These are phyloP conservation scores for Hypericum androsaemum DNA, from an alignment of 345 rosid species.

Conservation along the genomic window DNA sequence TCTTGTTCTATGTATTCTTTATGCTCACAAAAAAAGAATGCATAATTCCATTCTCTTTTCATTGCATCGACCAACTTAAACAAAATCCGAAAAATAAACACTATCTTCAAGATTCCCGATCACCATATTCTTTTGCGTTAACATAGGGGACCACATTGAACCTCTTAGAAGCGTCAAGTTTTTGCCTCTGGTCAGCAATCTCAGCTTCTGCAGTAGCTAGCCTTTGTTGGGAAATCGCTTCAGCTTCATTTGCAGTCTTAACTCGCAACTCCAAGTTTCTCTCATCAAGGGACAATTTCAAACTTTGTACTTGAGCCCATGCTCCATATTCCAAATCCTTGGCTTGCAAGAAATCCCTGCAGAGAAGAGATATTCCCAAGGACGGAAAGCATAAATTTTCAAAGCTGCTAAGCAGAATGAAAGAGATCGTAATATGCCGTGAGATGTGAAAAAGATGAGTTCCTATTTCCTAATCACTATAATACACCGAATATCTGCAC, in stretches of 20 bases:
- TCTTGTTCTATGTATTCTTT: no score
- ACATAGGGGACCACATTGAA: constrained; percentile 13
- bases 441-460: no score
- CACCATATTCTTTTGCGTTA: neutral
- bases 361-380: constrained; percentile 9
- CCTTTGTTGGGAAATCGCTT: constrained; percentile 85
- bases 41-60: no score
- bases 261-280: constrained; percentile 76
- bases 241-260: constrained; percentile 93
- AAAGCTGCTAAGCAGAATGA: no score
- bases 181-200: constrained; percentile 88
- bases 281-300: constrained; percentile 82
- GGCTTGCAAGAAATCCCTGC: constrained; percentile 65
- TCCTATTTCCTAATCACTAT: no score
- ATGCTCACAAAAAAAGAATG: no score
- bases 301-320: constrained; percentile 71
- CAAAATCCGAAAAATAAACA: no score
- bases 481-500: no score
- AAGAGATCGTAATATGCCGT: no score
- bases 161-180: constrained; percentile 77
- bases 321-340: constrained; percentile 66
- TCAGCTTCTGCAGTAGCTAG: constrained; percentile 98
- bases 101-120: no score
- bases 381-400: no score
- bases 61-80: no score